A percentile compares a stretch with the other conserved stretches of the same genome.
These are phyloP conservation scores for Solanum pimpinellifolium DNA, from an alignment of 257 asterid species.

Conservation along the genomic window DNA sequence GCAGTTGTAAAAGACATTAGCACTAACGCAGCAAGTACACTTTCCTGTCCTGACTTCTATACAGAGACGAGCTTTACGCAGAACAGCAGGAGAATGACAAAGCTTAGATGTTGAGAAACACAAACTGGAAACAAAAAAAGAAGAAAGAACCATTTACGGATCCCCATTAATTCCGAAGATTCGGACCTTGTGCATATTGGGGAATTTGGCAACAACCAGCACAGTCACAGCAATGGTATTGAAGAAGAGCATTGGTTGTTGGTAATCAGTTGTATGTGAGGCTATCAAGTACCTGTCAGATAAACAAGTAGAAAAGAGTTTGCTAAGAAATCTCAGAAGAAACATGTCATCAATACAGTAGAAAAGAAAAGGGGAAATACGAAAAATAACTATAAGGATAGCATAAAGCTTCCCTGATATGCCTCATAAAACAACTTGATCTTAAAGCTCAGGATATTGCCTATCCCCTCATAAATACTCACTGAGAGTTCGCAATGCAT, in stretches of 20 bases:
- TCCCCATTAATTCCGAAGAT: slow-evolving; percentile 80
- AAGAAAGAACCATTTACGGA: slow-evolving; percentile 18
- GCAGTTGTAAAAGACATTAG: slow-evolving; percentile 11
- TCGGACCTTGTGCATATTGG: slow-evolving; percentile 87
- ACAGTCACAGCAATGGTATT: slow-evolving; percentile 67
- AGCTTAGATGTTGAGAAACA: background rate
- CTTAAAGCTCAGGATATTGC: background rate
- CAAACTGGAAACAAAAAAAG: background rate
- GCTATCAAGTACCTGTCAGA: slow-evolving; percentile 73
- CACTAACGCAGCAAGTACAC: slow-evolving; percentile 18
- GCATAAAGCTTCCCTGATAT: background rate
- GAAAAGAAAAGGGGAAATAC: background rate
- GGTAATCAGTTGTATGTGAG: slow-evolving; percentile 80
- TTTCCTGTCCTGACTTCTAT: slow-evolving; percentile 32
- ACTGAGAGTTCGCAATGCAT: background rate
- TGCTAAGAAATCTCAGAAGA: background rate
- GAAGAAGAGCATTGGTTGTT: slow-evolving; percentile 68
- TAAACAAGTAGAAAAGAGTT: background rate
- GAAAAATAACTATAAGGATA: background rate
- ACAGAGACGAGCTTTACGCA: slow-evolving; percentile 19
- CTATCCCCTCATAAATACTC: background rate
- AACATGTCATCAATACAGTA: background rate
- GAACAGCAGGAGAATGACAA: slow-evolving; percentile 4
- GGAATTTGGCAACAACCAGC: slow-evolving; percentile 77
- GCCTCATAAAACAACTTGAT: background rate